Evolutionary conservation across 345 rosid genomes (phyloP).

Genomic region (Lenwebbia sp.): DNA sequence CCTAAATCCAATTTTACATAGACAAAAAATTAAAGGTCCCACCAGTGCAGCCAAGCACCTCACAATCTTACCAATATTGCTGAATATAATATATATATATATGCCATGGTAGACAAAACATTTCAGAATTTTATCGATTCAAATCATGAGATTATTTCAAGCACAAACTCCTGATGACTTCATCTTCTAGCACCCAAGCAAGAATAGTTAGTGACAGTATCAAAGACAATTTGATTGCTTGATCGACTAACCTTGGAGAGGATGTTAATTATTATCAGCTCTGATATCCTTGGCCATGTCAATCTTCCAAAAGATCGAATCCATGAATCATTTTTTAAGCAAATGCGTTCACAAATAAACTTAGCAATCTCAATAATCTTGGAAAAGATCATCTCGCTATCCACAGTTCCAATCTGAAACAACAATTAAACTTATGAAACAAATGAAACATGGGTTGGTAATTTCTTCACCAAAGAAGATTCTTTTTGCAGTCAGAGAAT

Average conservation of each 20-base stretch:
- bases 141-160: background rate
- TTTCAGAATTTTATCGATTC: background rate
- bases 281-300: conserved; percentile 91
- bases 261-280: conserved; percentile 67
- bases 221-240: background rate
- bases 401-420: conserved; percentile 39
- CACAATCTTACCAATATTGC: background rate
- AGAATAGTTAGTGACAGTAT: background rate
- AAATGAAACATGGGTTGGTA: background rate
- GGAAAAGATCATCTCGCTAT: conserved; percentile 52
- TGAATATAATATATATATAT: background rate
- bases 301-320: conserved; percentile 75
- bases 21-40: background rate
- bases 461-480: background rate
- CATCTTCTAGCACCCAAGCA: background rate
- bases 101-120: background rate
- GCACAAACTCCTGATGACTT: background rate
- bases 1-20: background rate
- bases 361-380: conserved; percentile 50
- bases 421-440: background rate
- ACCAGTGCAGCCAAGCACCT: background rate
- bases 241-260: conserved; percentile 73
- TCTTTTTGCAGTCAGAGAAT: background rate
- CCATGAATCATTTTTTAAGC: conserved; percentile 75
- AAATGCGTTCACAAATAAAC: conserved; percentile 50